Conservation (phyloP, 2,329 filamentous ascomycete species). For the Sclerotinia trifoliorum region DNA sequence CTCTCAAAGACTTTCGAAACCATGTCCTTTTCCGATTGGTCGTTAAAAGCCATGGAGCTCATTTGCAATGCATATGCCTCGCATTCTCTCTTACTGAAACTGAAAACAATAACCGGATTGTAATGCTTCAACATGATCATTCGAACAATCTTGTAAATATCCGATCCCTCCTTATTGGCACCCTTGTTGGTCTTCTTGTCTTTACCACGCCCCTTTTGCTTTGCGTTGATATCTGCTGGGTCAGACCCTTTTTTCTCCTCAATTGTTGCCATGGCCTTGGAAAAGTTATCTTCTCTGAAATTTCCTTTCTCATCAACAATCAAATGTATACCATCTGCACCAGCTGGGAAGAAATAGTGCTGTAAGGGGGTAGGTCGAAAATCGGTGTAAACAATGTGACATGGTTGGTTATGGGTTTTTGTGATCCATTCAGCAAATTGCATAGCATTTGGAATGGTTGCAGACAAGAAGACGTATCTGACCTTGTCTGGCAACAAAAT, state of each 20-base stretch:
- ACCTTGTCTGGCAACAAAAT: conserved; percentile 98
- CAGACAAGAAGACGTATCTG: conserved; percentile 95
- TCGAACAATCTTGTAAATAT: conserved; percentile 96
- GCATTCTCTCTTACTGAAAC: conserved; percentile 97
- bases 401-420: conserved; percentile 95
- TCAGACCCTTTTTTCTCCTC: conserved; percentile 85
- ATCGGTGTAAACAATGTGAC: conserved; percentile 98
- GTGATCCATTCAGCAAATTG: conserved; percentile 99
- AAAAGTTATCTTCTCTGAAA: conserved; percentile 97
- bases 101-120: conserved; percentile 98
- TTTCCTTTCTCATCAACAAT: conserved; percentile 96
- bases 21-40: conserved; percentile 92
- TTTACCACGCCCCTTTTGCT: conserved; percentile 82
- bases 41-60: conserved; percentile 87
- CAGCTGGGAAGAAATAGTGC: conserved; percentile 95
- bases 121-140: conserved; percentile 99
- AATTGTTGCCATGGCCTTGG: conserved; percentile 89
- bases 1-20: conserved; percentile 91
- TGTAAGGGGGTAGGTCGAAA: conserved; percentile 95
- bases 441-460: conserved; percentile 97
- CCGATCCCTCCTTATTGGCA: conserved; percentile 68
- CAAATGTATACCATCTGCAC: conserved; percentile 87
- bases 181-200: conserved; percentile 91
- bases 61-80: conserved; percentile 87
- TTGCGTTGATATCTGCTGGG: conserved; percentile 73